These are phyloP conservation scores for Colletotrichum karsti DNA, from an alignment of 2,329 filamentous ascomycete species.

Conservation along the genomic window DNA sequence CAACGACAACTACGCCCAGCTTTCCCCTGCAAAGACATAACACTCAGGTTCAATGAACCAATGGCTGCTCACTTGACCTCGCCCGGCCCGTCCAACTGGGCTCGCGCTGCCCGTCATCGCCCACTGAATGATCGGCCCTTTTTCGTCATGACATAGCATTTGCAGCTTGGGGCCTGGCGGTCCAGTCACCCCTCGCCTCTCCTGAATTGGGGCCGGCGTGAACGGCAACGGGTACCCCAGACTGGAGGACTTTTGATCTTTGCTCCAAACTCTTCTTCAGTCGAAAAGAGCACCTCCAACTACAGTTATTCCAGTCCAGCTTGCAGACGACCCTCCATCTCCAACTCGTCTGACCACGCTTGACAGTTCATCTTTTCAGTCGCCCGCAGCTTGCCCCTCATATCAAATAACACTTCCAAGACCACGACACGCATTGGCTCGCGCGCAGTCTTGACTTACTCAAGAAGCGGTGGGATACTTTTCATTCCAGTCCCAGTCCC, in stretches of 20 bases:
- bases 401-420: not conserved
- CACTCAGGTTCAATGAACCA: not conserved
- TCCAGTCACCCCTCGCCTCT: not conserved
- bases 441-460: not conserved
- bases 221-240: not conserved
- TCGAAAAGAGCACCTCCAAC: not conserved
- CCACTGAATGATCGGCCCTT: conserved; percentile 11
- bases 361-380: not conserved
- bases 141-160: conserved; percentile 19
- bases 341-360: conserved; percentile 1
- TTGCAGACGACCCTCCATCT: not conserved
- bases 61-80: not conserved
- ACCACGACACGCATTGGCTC: not conserved
- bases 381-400: not conserved
- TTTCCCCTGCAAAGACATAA: not conserved
- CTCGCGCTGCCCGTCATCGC: conserved; percentile 7
- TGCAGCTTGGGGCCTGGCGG: not conserved
- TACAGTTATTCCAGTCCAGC: not conserved
- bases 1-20: not conserved
- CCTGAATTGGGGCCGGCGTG: not conserved
- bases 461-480: not conserved
- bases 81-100: not conserved
- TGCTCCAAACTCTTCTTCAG: not conserved
- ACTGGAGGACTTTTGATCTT: not conserved
- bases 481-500: not conserved